Percentiles rank a stretch among this genome's conserved stretches.
Evolutionary conservation across 805 yeast genomes (phyloP).

Genomic region (Wickerhamomyces silvicola): DNA sequence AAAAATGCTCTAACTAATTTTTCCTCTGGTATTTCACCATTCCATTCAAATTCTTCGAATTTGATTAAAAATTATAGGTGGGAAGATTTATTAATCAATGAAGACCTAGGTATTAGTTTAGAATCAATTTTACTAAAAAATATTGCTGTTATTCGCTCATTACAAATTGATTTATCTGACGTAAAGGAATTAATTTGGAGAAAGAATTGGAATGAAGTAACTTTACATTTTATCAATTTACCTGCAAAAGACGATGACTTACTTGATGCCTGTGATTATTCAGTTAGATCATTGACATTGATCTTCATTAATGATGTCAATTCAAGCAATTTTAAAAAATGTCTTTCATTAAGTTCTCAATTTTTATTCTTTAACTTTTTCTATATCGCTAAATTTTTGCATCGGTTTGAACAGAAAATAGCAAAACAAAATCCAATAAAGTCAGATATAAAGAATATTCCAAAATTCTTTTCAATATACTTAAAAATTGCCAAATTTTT

Average conservation of each 20-base stretch:
- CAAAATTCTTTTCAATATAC: constrained; percentile 19
- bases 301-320: constrained; percentile 19
- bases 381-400: constrained; percentile 19
- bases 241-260: constrained; percentile 19
- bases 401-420: constrained; percentile 17
- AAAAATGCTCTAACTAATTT: constrained; percentile 25
- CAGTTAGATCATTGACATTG: constrained; percentile 18
- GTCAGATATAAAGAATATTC: constrained; percentile 13
- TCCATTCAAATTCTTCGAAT: constrained; percentile 34
- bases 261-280: constrained; percentile 23
- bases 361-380: constrained; percentile 22
- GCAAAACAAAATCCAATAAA: constrained; percentile 10
- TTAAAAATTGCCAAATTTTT: constrained; percentile 21
- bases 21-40: constrained; percentile 30
- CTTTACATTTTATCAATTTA: constrained; percentile 16
- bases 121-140: constrained; percentile 34
- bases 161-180: constrained; percentile 28
- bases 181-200: constrained; percentile 33
- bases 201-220: constrained; percentile 26
- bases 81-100: constrained; percentile 24
- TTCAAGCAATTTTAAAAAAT: constrained; percentile 19
- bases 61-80: constrained; percentile 31
- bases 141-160: constrained; percentile 29
- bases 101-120: constrained; percentile 26
- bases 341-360: constrained; percentile 17